These are phyloP conservation scores for Closterium sp. DNA, from an alignment of 139 green algal genomes.

Conservation along the genomic window DNA sequence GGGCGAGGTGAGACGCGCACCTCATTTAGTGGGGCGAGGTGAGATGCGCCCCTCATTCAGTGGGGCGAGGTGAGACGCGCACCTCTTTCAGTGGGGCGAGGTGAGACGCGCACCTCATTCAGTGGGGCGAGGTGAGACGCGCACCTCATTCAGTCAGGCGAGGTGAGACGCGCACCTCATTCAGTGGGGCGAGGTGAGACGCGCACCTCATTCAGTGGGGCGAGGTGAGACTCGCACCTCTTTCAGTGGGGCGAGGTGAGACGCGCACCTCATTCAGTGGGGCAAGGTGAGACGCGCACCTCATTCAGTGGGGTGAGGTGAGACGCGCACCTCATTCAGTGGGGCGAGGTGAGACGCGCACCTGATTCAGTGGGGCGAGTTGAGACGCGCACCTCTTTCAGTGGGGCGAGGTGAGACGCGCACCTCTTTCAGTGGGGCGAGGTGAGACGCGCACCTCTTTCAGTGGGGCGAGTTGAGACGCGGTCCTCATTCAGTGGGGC, in stretches of 20 bases:
- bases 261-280: conserved; percentile 99
- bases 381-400: conserved; percentile 32
- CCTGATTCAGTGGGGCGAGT: conserved; percentile 94
- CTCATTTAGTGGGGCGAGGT: conserved; percentile 72
- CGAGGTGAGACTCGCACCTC: conserved; percentile 77
- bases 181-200: conserved; percentile 77
- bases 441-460: conserved; percentile 98
- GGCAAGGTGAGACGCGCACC: conserved; percentile 57
- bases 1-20: conserved; percentile 62
- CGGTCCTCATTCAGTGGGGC: conserved; percentile 67
- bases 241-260: conserved; percentile 91
- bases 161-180: conserved; percentile 97
- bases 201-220: conserved; percentile 68
- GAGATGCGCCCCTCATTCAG: conserved; percentile 86
- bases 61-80: conserved; percentile 93
- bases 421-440: conserved; percentile 93
- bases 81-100: conserved; percentile 96
- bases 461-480: conserved; percentile 75
- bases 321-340: conserved; percentile 91
- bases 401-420: conserved; percentile 77
- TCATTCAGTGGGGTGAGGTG: conserved; percentile 73
- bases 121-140: conserved; percentile 80
- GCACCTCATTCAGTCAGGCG: conserved; percentile 91
- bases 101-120: neutral
- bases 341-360: conserved; percentile 90